Percentiles rank a stretch among this genome's conserved stretches.
These are phyloP conservation scores for Uronychia binucleata DNA, from an alignment of 73 alveolate genomes.

Conservation along the genomic window DNA sequence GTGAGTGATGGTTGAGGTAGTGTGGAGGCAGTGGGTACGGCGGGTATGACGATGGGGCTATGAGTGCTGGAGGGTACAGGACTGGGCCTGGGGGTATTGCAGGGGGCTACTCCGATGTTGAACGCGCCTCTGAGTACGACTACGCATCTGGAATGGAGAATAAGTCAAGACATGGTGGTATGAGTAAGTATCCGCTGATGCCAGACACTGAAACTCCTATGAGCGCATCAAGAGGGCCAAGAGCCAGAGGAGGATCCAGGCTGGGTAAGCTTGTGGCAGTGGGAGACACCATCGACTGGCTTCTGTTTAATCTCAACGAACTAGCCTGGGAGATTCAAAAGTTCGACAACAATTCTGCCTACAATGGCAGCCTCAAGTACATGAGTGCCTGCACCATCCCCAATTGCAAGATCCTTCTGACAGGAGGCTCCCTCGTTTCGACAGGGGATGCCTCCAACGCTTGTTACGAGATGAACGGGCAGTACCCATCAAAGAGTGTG, in stretches of 20 bases:
- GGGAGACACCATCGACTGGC: constrained; percentile 41
- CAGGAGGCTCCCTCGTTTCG: constrained; percentile 56
- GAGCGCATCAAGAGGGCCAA: neutral
- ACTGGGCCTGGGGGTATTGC: constrained; percentile 7
- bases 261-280: constrained; percentile 12
- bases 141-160: neutral
- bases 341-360: constrained; percentile 47
- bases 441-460: constrained; percentile 56
- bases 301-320: constrained; percentile 32
- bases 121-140: neutral
- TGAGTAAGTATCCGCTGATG: too few relatives aligned
- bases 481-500: constrained; percentile 23
- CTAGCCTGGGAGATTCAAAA: constrained; percentile 45
- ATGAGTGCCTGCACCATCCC: constrained; percentile 38
- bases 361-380: constrained; percentile 49
- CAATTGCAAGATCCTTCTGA: constrained; percentile 35
- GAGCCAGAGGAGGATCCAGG: constrained; percentile 33
- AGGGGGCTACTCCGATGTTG: constrained; percentile 19
- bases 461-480: constrained; percentile 27
- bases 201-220: too few relatives aligned
- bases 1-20: constrained; percentile 12
- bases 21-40: constrained; percentile 7
- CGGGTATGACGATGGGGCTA: constrained; percentile 6
- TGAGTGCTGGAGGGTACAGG: neutral
- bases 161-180: neutral